phyloP scores from a whole-genome alignment of 2,329 filamentous ascomycete genomes.

The Aspergillus arachidicola region DNA sequence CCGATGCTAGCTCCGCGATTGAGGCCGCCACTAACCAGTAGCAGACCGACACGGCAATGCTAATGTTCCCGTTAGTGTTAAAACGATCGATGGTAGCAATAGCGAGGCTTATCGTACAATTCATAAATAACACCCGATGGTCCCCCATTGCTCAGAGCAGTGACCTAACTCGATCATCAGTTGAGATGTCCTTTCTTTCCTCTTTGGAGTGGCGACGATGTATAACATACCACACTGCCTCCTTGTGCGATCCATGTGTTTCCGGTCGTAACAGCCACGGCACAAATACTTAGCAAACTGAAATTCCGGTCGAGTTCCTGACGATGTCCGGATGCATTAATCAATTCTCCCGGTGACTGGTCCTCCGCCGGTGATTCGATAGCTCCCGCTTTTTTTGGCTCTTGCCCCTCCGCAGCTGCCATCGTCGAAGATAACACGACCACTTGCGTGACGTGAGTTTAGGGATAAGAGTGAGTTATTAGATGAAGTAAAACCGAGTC shows the following conservation, averaged over 20 bases:
- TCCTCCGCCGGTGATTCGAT: slow-evolving; percentile 30
- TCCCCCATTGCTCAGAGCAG: slow-evolving; percentile 63
- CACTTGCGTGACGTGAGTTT: not conserved
- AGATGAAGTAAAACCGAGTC: not conserved
- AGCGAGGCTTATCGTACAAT: slow-evolving; percentile 43
- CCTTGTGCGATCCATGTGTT: slow-evolving; percentile 68
- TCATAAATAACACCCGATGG: slow-evolving; percentile 65
- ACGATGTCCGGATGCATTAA: slow-evolving; percentile 66
- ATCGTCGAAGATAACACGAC: slow-evolving; percentile 12
- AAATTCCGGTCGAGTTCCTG: slow-evolving; percentile 68
- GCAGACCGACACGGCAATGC: slow-evolving; percentile 50
- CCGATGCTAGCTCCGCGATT: slow-evolving; percentile 63
- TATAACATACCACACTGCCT: slow-evolving; percentile 57
- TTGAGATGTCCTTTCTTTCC: not conserved
- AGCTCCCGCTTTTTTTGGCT: slow-evolving; percentile 25
- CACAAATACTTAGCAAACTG: slow-evolving; percentile 61
- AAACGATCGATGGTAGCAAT: not conserved
- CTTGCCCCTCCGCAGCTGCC: slow-evolving; percentile 13
- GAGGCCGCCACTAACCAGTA: slow-evolving; percentile 63
- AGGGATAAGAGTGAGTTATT: not conserved
- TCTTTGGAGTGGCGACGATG: not conserved
- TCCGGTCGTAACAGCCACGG: slow-evolving; percentile 63
- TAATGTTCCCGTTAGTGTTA: slow-evolving; percentile 22
- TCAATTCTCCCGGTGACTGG: slow-evolving; percentile 39
- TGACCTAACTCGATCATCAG: slow-evolving; percentile 31